Conservation (phyloP, 768 basidiomycete species). For the Pulveroboletus ravenelii region DNA sequence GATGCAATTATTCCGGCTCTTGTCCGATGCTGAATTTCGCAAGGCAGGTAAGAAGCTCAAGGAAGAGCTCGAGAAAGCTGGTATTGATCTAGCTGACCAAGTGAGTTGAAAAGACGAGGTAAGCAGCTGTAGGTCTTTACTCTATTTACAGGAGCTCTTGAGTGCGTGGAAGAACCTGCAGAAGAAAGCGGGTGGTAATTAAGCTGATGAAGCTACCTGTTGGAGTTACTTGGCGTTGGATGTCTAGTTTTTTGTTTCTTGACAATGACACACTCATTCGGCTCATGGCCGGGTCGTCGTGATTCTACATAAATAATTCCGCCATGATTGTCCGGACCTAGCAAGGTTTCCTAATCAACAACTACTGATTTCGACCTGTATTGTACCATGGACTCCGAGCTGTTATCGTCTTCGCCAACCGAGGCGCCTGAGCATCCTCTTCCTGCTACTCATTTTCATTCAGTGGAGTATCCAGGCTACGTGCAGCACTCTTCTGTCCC, state of each 20-base stretch:
- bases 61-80: conserved; percentile 52
- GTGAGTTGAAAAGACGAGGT: conserved; percentile 31
- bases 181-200: conserved; percentile 24
- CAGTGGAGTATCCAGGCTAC: conserved; percentile 90
- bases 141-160: conserved; percentile 41
- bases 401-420: conserved; percentile 11
- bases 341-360: conserved; percentile 7
- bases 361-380: too few species aligned
- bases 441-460: conserved; percentile 60
- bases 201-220: background rate
- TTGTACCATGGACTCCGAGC: conserved; percentile 9
- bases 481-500: conserved; percentile 59
- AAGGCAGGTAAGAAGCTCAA: conserved; percentile 41
- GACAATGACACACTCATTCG: background rate
- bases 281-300: background rate
- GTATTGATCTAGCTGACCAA: conserved; percentile 52
- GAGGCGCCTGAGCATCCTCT: conserved; percentile 42
- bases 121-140: background rate
- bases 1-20: conserved; percentile 51
- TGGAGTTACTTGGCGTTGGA: background rate
- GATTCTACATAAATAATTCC: background rate
- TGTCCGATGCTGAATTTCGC: conserved; percentile 49
- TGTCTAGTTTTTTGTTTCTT: background rate
- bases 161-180: conserved; percentile 34
- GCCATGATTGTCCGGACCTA: background rate